Base-by-base conservation (phyloP, 2,329 filamentous ascomycete genomes). In the Ramichloridium luteum region DNA sequence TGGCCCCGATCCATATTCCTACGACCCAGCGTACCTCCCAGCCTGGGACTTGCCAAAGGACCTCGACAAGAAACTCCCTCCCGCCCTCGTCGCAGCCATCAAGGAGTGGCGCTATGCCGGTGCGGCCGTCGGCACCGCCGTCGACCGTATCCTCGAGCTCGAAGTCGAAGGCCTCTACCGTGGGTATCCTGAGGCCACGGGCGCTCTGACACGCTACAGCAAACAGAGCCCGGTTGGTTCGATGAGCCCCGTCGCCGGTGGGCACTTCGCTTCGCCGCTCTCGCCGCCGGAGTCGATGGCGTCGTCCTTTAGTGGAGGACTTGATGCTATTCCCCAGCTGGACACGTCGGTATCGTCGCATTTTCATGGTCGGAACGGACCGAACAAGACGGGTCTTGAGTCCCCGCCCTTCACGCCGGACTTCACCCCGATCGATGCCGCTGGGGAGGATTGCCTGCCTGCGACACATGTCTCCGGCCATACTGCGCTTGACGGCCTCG, bases 121-220 rank as follows among this genome's bases (percentile, higher is more conserved):
- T 25, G 64, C 64, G 12, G 61, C 61, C 22, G 55, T 64, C 18
- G 49, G 54, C 40, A 65, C 61, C 28, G 51, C 58, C 37, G 44
- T 59, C 22, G 49, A 49, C 16, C 52, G 56, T 16, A 47, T 57
- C 27, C 39, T 48, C 6, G 41, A 45, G 16, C 45, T 56, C 11
- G 51, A 52, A 43, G 37, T 44, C 28, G 39, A 56, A 38, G 56
- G 53, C 25, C 31, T 51, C 28, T 28, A 47, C 23, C 41, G 45
- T 27, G 52, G 46, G 28, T 55, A 51, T 35, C 54, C 54, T 6
- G 44, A 47, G 35, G 18, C n/a, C n/a, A n/a, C n/a, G 20, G 9
- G 13, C 6, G 35, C 35, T 30, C 31, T 30, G 13, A 13, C 30
- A 12, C 32, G 23, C 20, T 8, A 27, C 33, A 23, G 12, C 30